A percentile compares a stretch with the other conserved stretches of the same genome.
phyloP scores from a whole-genome alignment of 2,329 filamentous ascomycete species.

The Colletotrichum sp. region DNA sequence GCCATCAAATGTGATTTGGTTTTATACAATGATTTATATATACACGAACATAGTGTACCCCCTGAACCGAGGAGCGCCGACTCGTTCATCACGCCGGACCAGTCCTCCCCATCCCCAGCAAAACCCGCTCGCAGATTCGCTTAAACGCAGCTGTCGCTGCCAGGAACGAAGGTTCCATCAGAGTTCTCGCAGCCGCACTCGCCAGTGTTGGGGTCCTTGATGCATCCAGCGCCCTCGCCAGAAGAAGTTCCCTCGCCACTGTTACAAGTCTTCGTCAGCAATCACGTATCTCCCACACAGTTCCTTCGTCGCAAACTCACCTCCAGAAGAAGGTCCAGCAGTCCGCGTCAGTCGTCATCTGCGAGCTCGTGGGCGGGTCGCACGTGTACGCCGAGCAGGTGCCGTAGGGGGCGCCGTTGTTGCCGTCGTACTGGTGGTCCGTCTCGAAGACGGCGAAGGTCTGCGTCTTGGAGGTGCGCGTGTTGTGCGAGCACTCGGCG shows the following conservation, averaged over 20 bases:
- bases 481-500: slow-evolving; percentile 20
- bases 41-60: not conserved
- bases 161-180: slow-evolving; percentile 11
- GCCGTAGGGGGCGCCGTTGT: slow-evolving; percentile 13
- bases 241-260: not conserved
- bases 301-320: not conserved
- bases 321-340: slow-evolving; percentile 21
- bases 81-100: not conserved
- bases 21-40: not conserved
- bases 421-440: slow-evolving; percentile 13
- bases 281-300: not conserved
- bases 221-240: slow-evolving; percentile 4
- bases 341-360: slow-evolving; percentile 10
- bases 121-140: not conserved
- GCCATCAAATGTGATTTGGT: not conserved
- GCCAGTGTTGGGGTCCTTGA: slow-evolving; percentile 17
- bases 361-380: not conserved
- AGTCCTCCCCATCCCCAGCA: too few species aligned
- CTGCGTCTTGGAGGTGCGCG: slow-evolving; percentile 14
- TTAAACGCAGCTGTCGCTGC: slow-evolving; percentile 4
- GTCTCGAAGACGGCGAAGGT: slow-evolving; percentile 19
- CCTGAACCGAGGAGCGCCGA: not conserved
- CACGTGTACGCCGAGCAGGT: slow-evolving; percentile 17
- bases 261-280: not conserved
- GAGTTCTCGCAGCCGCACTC: slow-evolving; percentile 18